A percentile compares a stretch with the other conserved stretches of the same genome.
phyloP scores from a whole-genome alignment of 495 filamentous ascomycete genomes.

The Penicillium argentinense region DNA sequence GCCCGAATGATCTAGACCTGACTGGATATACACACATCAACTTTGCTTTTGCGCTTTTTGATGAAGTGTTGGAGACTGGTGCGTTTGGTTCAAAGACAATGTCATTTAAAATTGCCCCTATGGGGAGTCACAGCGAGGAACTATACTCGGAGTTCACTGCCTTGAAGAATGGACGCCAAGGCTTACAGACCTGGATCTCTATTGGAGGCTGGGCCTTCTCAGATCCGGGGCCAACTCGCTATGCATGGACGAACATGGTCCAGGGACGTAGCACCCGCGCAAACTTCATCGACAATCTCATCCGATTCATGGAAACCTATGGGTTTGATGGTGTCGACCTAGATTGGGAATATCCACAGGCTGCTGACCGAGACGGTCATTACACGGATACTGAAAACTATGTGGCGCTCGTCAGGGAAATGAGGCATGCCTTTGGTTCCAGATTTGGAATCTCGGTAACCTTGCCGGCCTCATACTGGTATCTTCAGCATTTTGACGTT shows the following conservation, averaged over 20 bases:
- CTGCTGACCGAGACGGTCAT: conserved; percentile 36
- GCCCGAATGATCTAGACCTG: conserved; percentile 6
- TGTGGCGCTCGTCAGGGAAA: conserved; percentile 38
- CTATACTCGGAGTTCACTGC: too few relatives aligned
- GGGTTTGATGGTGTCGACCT: conserved; percentile 58
- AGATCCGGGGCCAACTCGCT: conserved; percentile 22
- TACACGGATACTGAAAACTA: conserved; percentile 45
- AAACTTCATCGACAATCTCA: too few relatives aligned
- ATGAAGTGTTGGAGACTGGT: too few relatives aligned
- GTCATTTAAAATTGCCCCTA: too few relatives aligned
- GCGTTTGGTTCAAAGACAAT: conserved; percentile 34
- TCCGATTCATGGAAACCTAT: conserved; percentile 47
- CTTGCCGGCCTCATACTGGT: conserved; percentile 39
- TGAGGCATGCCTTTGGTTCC: conserved; percentile 26
- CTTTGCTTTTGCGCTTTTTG: conserved; percentile 30
- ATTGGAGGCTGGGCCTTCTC: conserved; percentile 46
- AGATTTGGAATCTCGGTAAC: conserved; percentile 39
- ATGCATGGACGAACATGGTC: too few relatives aligned
- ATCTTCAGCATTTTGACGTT: conserved; percentile 45
- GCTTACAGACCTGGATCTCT: conserved; percentile 40
- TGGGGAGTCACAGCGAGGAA: too few relatives aligned
- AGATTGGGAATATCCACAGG: conserved; percentile 58
- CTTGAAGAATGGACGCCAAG: too few relatives aligned
- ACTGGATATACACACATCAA: conserved; percentile 42
- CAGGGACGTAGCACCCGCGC: too few relatives aligned